Evolutionary conservation across 1,139 yeast species (phyloP).

Genomic region (Pichiaceae sp.): DNA sequence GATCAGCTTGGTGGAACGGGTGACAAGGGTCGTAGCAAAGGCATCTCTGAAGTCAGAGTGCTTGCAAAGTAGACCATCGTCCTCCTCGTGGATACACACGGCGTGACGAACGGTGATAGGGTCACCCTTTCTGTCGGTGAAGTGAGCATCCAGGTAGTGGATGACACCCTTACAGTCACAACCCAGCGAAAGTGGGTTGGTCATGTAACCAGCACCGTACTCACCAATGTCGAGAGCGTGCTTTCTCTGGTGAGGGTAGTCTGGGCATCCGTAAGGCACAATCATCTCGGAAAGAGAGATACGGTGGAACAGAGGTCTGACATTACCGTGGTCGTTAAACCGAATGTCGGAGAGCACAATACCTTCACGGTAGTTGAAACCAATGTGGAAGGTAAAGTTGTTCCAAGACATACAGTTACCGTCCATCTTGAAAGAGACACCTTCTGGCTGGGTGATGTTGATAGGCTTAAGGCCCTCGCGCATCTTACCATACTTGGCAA

Average conservation of each 20-base stretch:
- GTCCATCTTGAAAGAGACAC: constrained; percentile 65
- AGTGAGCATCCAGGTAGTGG: constrained; percentile 71
- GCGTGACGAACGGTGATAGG: constrained; percentile 69
- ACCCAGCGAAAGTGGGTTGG: constrained; percentile 69
- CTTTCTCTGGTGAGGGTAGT: constrained; percentile 73
- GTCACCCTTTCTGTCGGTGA: constrained; percentile 57
- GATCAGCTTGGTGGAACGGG: constrained; percentile 67
- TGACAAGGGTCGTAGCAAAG: constrained; percentile 64
- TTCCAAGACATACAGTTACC: constrained; percentile 72
- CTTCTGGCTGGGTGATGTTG: constrained; percentile 69
- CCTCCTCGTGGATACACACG: constrained; percentile 79
- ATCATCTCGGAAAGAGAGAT: constrained; percentile 76
- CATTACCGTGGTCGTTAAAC: constrained; percentile 66
- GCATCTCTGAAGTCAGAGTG: constrained; percentile 81
- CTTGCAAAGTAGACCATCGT: constrained; percentile 69
- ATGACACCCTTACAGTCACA: constrained; percentile 84
- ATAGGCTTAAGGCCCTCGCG: constrained; percentile 56
- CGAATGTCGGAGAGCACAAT: constrained; percentile 67
- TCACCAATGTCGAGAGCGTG: constrained; percentile 85
- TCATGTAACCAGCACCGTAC: constrained; percentile 81
- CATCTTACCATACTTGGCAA: constrained; percentile 53
- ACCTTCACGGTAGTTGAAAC: constrained; percentile 82
- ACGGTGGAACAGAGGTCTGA: constrained; percentile 68
- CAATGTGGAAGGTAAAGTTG: constrained; percentile 67
- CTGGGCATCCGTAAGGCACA: constrained; percentile 78